Conservation (phyloP, 1,284 basidiomycete species). For the Austroboletus niveus region DNA sequence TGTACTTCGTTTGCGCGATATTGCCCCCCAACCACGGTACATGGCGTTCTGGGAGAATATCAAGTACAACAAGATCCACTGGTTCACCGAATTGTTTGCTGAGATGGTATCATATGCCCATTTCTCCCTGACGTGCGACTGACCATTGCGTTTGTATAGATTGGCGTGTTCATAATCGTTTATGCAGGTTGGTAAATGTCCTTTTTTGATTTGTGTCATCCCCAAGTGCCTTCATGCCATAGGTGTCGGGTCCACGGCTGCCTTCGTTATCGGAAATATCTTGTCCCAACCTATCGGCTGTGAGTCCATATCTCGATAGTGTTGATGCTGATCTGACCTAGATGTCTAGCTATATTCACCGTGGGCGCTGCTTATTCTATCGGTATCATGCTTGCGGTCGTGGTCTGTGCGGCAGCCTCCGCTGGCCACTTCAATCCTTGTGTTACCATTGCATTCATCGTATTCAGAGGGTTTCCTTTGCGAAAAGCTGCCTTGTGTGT, state of each 20-base stretch:
- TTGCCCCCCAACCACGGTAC: slow-evolving; percentile 39
- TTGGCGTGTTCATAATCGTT: slow-evolving; percentile 50
- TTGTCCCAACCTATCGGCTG: slow-evolving; percentile 47
- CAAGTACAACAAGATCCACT: slow-evolving; percentile 49
- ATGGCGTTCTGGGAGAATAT: slow-evolving; percentile 52
- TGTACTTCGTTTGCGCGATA: slow-evolving; percentile 40
- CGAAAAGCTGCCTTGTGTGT: slow-evolving; percentile 51
- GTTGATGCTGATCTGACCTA: slow-evolving; percentile 3
- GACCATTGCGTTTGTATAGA: slow-evolving; percentile 22
- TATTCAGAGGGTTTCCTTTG: slow-evolving; percentile 56
- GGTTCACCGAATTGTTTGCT: slow-evolving; percentile 56
- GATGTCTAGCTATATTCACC: slow-evolving; percentile 50
- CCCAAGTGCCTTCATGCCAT: background rate
- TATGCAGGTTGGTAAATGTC: slow-evolving; percentile 46
- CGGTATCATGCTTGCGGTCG: slow-evolving; percentile 61
- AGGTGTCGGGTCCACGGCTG: slow-evolving; percentile 61
- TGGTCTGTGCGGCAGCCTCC: slow-evolving; percentile 51
- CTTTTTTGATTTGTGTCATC: background rate
- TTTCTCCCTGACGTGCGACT: slow-evolving; percentile 18
- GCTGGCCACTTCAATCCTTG: slow-evolving; percentile 66
- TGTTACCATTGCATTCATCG: slow-evolving; percentile 52
- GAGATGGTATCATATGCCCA: slow-evolving; percentile 47
- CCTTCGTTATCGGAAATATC: slow-evolving; percentile 53
- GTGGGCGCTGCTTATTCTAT: slow-evolving; percentile 63
- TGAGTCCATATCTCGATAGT: slow-evolving; percentile 30